Conservation (phyloP, 345 rosid species). For the Brassica juncea region DNA sequence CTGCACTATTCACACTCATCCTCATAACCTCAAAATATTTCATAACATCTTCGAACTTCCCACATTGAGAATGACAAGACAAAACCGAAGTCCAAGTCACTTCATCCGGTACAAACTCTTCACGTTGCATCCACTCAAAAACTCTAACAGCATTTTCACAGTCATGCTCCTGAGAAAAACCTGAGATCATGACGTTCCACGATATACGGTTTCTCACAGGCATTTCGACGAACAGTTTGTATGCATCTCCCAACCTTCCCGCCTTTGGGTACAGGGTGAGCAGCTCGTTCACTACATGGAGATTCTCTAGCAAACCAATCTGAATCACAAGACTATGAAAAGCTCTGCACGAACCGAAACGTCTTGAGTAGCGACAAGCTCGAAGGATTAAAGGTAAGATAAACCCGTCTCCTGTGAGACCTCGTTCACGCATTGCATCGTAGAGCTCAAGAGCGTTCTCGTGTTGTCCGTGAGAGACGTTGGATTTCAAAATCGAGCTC, state of each 20-base stretch:
- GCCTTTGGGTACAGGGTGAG: slow-evolving; percentile 53
- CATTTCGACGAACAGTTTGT: slow-evolving; percentile 63
- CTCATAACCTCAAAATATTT: slow-evolving; percentile 56
- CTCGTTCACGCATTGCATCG: slow-evolving; percentile 49
- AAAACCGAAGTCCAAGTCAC: slow-evolving; percentile 75
- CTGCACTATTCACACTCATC: slow-evolving; percentile 42
- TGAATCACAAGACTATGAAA: slow-evolving; percentile 57
- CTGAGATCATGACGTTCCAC: slow-evolving; percentile 71
- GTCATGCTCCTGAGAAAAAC: slow-evolving; percentile 50
- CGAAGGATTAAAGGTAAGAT: slow-evolving; percentile 57
- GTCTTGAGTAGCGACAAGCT: slow-evolving; percentile 46
- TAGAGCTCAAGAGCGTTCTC: slow-evolving; percentile 51
- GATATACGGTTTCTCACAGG: slow-evolving; percentile 52
- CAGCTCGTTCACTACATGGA: slow-evolving; percentile 66
- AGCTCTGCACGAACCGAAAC: slow-evolving; percentile 37
- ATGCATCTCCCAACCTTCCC: slow-evolving; percentile 49
- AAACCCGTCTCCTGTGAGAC: slow-evolving; percentile 59
- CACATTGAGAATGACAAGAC: slow-evolving; percentile 62
- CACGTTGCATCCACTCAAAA: slow-evolving; percentile 57
- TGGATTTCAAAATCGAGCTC: slow-evolving; percentile 57
- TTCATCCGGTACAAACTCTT: slow-evolving; percentile 58
- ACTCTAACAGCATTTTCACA: slow-evolving; percentile 53
- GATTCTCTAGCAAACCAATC: slow-evolving; percentile 46
- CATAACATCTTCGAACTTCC: slow-evolving; percentile 45
- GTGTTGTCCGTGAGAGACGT: slow-evolving; percentile 48